Evolutionary conservation across 805 yeast species (phyloP).

Genomic region (Schizosaccharomyces octosporus): DNA sequence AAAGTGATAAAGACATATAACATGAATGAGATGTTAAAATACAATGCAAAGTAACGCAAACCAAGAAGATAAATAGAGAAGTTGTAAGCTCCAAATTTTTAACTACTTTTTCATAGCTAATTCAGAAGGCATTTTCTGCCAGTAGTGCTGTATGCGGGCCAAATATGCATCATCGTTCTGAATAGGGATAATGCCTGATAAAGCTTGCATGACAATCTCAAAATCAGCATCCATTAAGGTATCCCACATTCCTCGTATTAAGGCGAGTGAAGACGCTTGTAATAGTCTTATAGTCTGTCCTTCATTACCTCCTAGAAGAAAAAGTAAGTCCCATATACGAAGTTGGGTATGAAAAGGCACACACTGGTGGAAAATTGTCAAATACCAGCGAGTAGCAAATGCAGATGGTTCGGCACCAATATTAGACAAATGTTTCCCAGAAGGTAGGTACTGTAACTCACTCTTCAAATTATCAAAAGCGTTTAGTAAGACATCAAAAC

Average conservation of each 20-base stretch:
- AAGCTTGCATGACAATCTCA: background rate
- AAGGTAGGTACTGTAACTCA: background rate
- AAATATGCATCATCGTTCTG: background rate
- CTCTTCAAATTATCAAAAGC: conserved; percentile 5
- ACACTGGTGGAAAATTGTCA: conserved; percentile 7
- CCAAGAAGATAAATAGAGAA: background rate
- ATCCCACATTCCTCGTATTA: background rate
- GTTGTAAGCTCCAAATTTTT: background rate
- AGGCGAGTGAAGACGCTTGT: background rate
- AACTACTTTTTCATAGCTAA: background rate
- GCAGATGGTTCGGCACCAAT: conserved; percentile 6
- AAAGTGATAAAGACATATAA: background rate
- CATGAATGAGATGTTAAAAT: no score
- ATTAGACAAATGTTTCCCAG: background rate
- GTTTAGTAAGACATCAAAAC: conserved; percentile 6
- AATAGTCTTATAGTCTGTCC: background rate
- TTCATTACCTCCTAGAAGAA: conserved; percentile 1
- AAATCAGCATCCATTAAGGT: background rate
- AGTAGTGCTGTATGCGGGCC: background rate
- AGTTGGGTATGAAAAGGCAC: conserved; percentile 8
- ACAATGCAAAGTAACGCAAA: no score
- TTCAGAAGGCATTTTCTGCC: conserved; percentile 1
- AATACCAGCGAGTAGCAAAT: conserved; percentile 9
- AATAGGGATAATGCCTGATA: background rate
- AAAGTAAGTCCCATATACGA: conserved; percentile 8